A percentile compares a stretch with the other conserved stretches of the same genome.
Conservation (phyloP, 2,329 filamentous ascomycete genomes). For the Trichoderma arundinaceum region DNA sequence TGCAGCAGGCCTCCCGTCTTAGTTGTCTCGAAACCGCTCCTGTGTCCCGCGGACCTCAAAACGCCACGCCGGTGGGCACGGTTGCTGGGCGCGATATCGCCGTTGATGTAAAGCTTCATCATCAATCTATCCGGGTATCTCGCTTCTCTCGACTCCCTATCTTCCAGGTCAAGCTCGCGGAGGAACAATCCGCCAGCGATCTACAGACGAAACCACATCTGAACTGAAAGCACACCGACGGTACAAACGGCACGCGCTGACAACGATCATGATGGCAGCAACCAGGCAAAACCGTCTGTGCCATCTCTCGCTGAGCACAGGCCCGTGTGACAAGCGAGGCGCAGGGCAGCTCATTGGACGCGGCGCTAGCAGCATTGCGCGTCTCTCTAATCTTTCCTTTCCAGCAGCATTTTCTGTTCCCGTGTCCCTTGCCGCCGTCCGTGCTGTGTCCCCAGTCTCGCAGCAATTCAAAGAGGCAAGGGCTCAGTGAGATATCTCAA, state of each 20-base stretch:
- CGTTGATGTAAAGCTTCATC: slow-evolving; percentile 7
- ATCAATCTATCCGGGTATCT: not conserved
- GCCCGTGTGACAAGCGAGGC: slow-evolving; percentile 10
- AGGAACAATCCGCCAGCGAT: not conserved
- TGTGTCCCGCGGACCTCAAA: not conserved
- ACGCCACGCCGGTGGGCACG: not conserved
- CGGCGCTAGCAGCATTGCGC: slow-evolving; percentile 1
- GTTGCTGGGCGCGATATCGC: not conserved
- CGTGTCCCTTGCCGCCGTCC: not conserved
- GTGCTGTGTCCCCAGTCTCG: not conserved
- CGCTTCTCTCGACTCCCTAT: not conserved
- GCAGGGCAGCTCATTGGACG: slow-evolving; percentile 7
- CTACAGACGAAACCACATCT: not conserved
- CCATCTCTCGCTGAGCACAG: not conserved
- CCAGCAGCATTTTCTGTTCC: not conserved
- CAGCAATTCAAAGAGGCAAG: not conserved
- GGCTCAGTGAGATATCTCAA: slow-evolving; percentile 8
- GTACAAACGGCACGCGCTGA: slow-evolving; percentile 21
- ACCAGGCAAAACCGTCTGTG: not conserved
- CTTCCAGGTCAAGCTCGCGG: not conserved
- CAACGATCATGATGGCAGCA: not conserved
- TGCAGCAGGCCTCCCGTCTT: slow-evolving; percentile 1
- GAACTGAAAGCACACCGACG: slow-evolving; percentile 2
- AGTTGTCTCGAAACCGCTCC: not conserved
- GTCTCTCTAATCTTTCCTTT: not conserved